These are phyloP conservation scores for Lactarius hengduanensis DNA, from an alignment of 768 basidiomycete genomes.

Conservation along the genomic window DNA sequence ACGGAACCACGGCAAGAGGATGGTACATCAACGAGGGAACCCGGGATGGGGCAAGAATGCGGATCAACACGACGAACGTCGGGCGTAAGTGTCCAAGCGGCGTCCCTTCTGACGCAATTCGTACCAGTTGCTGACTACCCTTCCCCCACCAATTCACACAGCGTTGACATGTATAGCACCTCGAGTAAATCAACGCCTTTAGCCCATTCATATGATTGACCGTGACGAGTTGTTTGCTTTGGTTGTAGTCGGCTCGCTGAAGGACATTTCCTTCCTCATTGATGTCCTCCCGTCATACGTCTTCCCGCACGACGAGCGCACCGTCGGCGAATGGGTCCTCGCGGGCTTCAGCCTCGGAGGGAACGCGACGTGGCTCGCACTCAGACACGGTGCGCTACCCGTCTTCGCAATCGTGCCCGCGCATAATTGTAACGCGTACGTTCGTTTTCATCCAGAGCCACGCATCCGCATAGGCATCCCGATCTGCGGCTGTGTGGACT, in stretches of 20 bases:
- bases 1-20: constrained; percentile 50
- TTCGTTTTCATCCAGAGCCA: constrained; percentile 36
- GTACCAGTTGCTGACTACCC: constrained; percentile 25
- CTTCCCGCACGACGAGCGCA: constrained; percentile 63
- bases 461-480: constrained; percentile 45
- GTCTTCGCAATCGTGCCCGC: constrained; percentile 7
- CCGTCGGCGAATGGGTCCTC: constrained; percentile 65
- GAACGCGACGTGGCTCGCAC: constrained; percentile 75
- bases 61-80: constrained; percentile 40
- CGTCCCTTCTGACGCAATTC: background rate
- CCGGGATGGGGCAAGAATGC: constrained; percentile 38
- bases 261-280: constrained; percentile 77
- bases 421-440: background rate
- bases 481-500: constrained; percentile 68
- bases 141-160: constrained; percentile 11
- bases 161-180: constrained; percentile 51
- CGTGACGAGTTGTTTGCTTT: background rate
- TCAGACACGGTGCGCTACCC: constrained; percentile 52
- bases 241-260: constrained; percentile 33
- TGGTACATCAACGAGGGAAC: constrained; percentile 41
- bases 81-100: constrained; percentile 39
- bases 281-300: constrained; percentile 75
- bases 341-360: constrained; percentile 82
- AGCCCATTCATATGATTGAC: background rate
- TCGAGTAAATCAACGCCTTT: constrained; percentile 36